Evolutionary conservation across 2,329 filamentous ascomycete species (phyloP), one percentile per base, ranked within the genome.

Genomic region (Aaosphaeria arxii): DNA sequence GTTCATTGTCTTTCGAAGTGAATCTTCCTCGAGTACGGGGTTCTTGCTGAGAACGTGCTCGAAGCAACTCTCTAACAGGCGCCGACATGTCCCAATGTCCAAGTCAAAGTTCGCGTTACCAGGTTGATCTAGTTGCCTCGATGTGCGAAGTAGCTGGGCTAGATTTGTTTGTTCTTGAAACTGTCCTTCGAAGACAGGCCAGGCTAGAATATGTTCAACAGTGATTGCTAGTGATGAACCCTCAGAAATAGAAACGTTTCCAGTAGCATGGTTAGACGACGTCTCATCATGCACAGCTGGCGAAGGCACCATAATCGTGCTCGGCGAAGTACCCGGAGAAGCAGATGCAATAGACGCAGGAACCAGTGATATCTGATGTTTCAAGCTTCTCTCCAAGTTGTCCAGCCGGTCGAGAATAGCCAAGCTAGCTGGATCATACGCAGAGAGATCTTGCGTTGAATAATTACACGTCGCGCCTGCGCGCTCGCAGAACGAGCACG

Each of bases 51-150:
- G 39, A 7, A 40, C 39, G 17, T 40, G 11, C 9, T 40, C 11
- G 39, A 40, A n/a, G 24, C 11, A 40, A n/a, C 24, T 11, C 7
- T 11, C 24, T 11, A 61, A 55, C 2, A 68, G 55, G 24, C 49
- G 42, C 3, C 47, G 48, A 11, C 65, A 54, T 40, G 67, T 63
- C 13, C 64, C 56, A 42, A 64, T 56, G n/a, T 57, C 58, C 4
- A 64, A 52, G 7, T 58, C 57, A 17, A 36, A 9, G n/a, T 36
- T 36, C n/a, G n/a, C 33, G n/a, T n/a, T n/a, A 9, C 9, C n/a
- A n/a, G 33, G 33, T 9, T n/a, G 33, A 9, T 36, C 33, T n/a
- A 36, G n/a, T 9, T 9, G 33, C 33, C 9, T n/a, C 33, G 33
- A 9, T 36, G 33, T 36, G 9, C n/a, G 7, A n/a, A 36, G 33